phyloP scores from a whole-genome alignment of 306 rosid genomes.

The Crataegus laevigata region DNA sequence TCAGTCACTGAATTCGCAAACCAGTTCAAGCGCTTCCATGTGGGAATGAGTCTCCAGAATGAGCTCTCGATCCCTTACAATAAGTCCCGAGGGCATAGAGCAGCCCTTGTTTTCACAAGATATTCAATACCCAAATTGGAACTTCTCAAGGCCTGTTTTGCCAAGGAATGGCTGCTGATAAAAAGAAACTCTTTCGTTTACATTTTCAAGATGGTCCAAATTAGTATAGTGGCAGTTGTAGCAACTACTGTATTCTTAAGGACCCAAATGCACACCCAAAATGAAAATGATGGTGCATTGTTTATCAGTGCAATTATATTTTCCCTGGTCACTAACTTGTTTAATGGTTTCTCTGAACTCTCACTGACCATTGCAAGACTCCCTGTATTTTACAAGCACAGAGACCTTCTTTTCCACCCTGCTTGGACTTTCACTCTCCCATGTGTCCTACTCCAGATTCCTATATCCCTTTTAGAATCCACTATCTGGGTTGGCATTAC shows the following conservation, averaged over 20 bases:
- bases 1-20: conserved; percentile 55
- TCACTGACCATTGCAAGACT: conserved; percentile 65
- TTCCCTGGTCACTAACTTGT: conserved; percentile 58
- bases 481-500: conserved; percentile 48
- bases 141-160: conserved; percentile 61
- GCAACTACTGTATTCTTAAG: conserved; percentile 56
- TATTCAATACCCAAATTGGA: conserved; percentile 37
- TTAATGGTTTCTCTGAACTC: conserved; percentile 67
- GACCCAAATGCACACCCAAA: conserved; percentile 47
- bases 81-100: conserved; percentile 50
- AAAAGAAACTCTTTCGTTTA: conserved; percentile 66
- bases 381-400: conserved; percentile 84
- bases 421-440: conserved; percentile 84
- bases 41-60: conserved; percentile 35
- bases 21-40: conserved; percentile 62
- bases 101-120: conserved; percentile 55
- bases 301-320: conserved; percentile 62
- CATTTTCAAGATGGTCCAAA: conserved; percentile 55
- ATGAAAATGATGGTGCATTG: conserved; percentile 48
- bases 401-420: conserved; percentile 90
- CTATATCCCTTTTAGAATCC: conserved; percentile 57
- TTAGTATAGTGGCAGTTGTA: conserved; percentile 29
- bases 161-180: conserved; percentile 69
- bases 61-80: conserved; percentile 53
- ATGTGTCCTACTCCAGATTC: conserved; percentile 47